Evolutionary conservation across 1,284 basidiomycete species (phyloP), one percentile per base, ranked within the genome.

Genomic region (Meripilus lineatus): DNA sequence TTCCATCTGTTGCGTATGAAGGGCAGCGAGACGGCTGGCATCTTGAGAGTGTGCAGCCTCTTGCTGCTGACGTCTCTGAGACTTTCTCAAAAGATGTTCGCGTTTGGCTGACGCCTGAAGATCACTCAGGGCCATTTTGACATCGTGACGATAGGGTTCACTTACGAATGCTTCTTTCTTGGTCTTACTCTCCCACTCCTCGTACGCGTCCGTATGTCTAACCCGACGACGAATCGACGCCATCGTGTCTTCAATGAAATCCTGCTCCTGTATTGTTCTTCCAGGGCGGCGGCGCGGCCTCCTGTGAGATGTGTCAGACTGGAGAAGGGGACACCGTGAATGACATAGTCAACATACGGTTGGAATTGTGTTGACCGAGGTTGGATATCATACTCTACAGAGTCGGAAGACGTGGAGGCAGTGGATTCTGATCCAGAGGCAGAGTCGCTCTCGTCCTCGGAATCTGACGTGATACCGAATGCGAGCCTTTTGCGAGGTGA

Each of bases 171-270:
- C 81, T 49, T 89, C 84, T 52, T 72, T 76, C 26, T 77, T 71
- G 22, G 79, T 77, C 51, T 79, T 68, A 48, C 72, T 74, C 63
- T 85, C 79, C 85, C 84, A 89, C 53, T 88, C 84, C 64, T 87
- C 84, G 50, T 86, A 87, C 15, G 81, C 80, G 54, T 89, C 86
- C 45, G 77, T 68, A 66, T 88, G 74, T 45, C 74, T 72, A 13
- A 78, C 74, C 15, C 76, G 75, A 28, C 84, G 68, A 17, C 83
- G 75, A 47, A 89, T 84, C 6, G 84, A 75, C 4, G 81, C 76
- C 4, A 89, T 65, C 0, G 81, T 81, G 18, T 87, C 86, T 48
- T 84, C 77, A 33, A 81, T 67, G 32, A 75, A 61, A 26, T 72
- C 68, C 43, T 68, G 67, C 51, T 85, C 78, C 4, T 72, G 65